These are phyloP conservation scores for Fusarium newnesense DNA, from an alignment of 2,329 filamentous ascomycete species.

Conservation along the genomic window DNA sequence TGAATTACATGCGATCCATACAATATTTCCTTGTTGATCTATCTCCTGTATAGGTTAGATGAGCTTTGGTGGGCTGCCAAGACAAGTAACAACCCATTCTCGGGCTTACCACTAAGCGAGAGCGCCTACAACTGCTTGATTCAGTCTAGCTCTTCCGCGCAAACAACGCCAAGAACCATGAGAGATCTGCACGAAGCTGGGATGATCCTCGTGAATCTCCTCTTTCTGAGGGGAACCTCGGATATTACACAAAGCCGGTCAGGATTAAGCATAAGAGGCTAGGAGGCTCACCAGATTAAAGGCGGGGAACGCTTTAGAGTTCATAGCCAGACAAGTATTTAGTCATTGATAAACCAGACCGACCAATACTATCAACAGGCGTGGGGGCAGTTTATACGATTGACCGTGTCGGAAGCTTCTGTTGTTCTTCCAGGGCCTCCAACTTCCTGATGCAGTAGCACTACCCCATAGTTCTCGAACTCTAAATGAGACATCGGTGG, in stretches of 20 bases:
- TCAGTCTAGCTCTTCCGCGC: background rate
- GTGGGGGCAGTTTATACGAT: background rate
- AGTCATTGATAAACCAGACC: background rate
- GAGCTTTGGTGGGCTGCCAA: background rate
- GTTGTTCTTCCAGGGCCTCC: background rate
- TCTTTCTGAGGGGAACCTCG: background rate
- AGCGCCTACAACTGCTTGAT: background rate
- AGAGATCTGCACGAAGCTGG: background rate
- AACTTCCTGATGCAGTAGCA: background rate
- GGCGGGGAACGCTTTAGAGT: background rate
- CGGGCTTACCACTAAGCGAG: background rate
- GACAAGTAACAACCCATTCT: no score
- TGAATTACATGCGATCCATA: background rate
- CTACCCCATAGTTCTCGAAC: background rate
- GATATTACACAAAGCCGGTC: background rate
- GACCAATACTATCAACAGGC: background rate
- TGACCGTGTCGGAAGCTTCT: background rate
- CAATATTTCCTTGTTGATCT: background rate
- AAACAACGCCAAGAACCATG: no score
- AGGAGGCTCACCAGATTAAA: background rate
- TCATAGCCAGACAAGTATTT: fast-evolving
- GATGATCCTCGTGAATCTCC: background rate
- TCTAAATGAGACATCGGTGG: background rate
- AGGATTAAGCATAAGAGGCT: background rate
- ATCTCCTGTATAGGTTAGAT: background rate